Conservation (phyloP, 106 monocot genomes). For the Hemerocallis citrina region DNA sequence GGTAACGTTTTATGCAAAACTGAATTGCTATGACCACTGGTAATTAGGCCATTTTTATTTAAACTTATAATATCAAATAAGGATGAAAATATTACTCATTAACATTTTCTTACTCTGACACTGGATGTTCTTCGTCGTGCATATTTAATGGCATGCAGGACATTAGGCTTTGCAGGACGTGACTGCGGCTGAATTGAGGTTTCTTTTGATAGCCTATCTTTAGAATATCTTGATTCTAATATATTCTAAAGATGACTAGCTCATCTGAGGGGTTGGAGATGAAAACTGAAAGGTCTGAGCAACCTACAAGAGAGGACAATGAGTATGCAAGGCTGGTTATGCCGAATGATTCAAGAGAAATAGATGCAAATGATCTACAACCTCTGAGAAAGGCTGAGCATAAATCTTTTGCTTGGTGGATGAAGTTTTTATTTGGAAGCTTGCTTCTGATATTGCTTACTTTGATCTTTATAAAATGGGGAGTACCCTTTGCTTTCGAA, state of each 20-base stretch:
- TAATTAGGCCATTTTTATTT: too few relatives aligned
- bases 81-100: too few relatives aligned
- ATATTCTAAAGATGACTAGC: conserved; percentile 21
- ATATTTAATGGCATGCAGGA: too few relatives aligned
- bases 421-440: conserved; percentile 34
- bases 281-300: conserved; percentile 23
- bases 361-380: conserved; percentile 14
- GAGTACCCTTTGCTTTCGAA: conserved; percentile 61
- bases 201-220: too few relatives aligned
- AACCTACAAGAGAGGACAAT: conserved; percentile 32
- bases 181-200: too few relatives aligned
- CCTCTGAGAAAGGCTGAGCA: conserved; percentile 6
- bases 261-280: conserved; percentile 27
- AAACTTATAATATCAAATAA: too few relatives aligned
- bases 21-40: too few relatives aligned
- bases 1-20: too few relatives aligned
- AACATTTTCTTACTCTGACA: too few relatives aligned
- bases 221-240: not conserved
- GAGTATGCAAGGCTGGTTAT: conserved; percentile 60
- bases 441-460: conserved; percentile 27
- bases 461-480: conserved; percentile 51
- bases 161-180: too few relatives aligned
- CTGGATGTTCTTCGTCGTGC: too few relatives aligned
- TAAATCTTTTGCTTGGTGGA: conserved; percentile 42
- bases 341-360: conserved; percentile 17